Percentiles rank a stretch among this genome's conserved stretches.
phyloP scores from a whole-genome alignment of 148 eudicot genomes.

The Silene uniflora region DNA sequence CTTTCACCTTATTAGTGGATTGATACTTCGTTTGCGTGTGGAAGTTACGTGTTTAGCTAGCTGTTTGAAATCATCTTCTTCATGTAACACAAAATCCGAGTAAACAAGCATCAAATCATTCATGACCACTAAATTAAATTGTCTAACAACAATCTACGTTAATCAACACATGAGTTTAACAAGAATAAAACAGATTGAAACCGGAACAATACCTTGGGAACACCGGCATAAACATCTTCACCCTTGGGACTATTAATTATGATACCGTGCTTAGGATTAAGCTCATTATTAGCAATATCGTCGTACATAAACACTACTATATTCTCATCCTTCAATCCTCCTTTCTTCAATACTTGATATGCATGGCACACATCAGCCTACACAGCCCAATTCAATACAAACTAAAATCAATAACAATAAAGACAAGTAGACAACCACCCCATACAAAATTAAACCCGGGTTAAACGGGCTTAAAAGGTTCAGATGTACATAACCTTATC shows the following conservation, averaged over 20 bases:
- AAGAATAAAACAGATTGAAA: no score
- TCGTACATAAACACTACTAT: conserved; percentile 66
- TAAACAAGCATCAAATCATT: background rate
- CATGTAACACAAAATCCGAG: background rate
- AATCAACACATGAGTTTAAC: background rate
- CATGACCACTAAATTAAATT: no score
- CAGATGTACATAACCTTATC: no score
- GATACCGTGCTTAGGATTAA: conserved; percentile 75
- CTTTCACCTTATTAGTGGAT: background rate
- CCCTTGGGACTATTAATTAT: conserved; percentile 72
- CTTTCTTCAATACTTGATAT: conserved; percentile 62
- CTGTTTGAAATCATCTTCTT: background rate
- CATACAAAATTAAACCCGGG: no score
- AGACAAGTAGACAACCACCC: no score
- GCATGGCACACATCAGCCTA: conserved; percentile 85
- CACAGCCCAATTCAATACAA: conserved; percentile 2
- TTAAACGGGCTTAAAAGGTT: no score
- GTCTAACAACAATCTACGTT: no score
- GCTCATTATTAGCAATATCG: conserved; percentile 63
- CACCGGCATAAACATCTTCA: conserved; percentile 43
- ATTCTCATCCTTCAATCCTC: conserved; percentile 74
- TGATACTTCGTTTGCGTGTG: background rate
- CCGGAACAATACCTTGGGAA: conserved; percentile 35
- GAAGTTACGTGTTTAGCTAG: background rate
- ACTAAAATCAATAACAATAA: background rate